Evolutionary conservation across 176 grass and related monocot species (phyloP), one percentile per base, ranked within the genome.

Genomic region (Oropetium thomaeum): DNA sequence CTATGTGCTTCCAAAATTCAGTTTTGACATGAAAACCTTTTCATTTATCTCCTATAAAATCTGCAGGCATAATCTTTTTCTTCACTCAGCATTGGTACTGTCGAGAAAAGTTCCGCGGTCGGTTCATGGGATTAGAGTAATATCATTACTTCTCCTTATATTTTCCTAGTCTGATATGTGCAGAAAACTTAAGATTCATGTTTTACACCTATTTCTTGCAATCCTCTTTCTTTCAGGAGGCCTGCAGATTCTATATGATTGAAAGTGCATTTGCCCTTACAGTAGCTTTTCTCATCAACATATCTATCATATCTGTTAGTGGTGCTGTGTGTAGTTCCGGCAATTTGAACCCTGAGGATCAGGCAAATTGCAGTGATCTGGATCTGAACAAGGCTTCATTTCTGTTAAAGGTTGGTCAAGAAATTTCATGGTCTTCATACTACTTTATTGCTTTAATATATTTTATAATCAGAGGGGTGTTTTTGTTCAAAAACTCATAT

Each of bases 301-400:
- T 98, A 82, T 94, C 91, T 76, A 82, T 98, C 58, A 94, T 98
- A 71, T 98, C 84, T 83, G 95, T 98, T 61, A 98, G 95, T 61
- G 91, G 95, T 67, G n/a, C 87, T n/a, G 82, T 98, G 20, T 98
- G 95, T 34, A 77, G 95, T 81, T 91, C 95, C 33, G 81, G 85
- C 58, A 82, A 77, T 73, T 80, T 98, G 71, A 78, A 79, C 67
- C 89, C 72, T 72, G 84, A 91, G 84, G 95, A 98, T 77, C 88
- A 78, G 79, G 75, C 48, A 49, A 98, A 89, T 48, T 98, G 95
- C 65, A 71, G 26, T 63, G 91, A 94, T 82, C 76, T 98, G 26
- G 95, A 98, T 82, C 91, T 98, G 73, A 98, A 98, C 51, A 98
- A 92, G 82, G 95, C 95, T 80, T 93, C 95, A 12, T 98, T 98